These are phyloP conservation scores for Acanthamoeba healyi DNA, from an alignment of 208 protist species.

Conservation along the genomic window DNA sequence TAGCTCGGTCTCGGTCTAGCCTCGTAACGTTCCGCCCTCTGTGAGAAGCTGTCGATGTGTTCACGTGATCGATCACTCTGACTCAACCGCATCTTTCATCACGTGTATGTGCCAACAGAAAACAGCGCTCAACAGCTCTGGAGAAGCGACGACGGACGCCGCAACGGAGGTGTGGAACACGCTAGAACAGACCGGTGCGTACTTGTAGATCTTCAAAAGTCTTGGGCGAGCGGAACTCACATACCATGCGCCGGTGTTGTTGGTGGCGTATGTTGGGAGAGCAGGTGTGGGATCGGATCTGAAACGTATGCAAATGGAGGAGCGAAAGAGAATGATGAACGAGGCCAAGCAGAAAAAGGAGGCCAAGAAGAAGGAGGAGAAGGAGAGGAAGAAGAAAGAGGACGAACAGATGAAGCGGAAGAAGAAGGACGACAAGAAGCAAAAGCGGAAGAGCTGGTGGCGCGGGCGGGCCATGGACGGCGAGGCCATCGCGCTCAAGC, in stretches of 20 bases:
- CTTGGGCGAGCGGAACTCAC: neutral
- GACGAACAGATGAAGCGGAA: conserved; percentile 12
- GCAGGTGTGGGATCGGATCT: conserved; percentile 15
- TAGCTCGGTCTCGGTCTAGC: neutral
- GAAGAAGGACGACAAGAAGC: conserved; percentile 38
- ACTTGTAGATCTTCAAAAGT: neutral
- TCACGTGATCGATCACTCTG: neutral
- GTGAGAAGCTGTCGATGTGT: neutral
- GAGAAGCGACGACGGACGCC: neutral
- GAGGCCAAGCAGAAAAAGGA: conserved; percentile 31
- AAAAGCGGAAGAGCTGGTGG: conserved; percentile 45
- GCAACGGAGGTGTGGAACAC: conserved; percentile 25
- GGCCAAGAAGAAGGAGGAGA: conserved; percentile 57
- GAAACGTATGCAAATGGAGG: neutral
- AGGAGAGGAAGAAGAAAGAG: conserved; percentile 33
- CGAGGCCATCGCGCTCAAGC: conserved; percentile 43
- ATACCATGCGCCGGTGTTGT: too few species aligned
- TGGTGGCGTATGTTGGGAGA: neutral
- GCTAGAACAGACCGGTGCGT: conserved; percentile 1
- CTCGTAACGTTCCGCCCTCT: neutral
- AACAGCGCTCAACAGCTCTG: neutral
- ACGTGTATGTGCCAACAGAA: neutral
- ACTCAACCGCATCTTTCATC: neutral
- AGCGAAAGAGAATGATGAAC: conserved; percentile 43
- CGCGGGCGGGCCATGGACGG: conserved; percentile 22